Evolutionary conservation across 202 grass and related monocot species (phyloP).

Genomic region (Setaria italica): DNA sequence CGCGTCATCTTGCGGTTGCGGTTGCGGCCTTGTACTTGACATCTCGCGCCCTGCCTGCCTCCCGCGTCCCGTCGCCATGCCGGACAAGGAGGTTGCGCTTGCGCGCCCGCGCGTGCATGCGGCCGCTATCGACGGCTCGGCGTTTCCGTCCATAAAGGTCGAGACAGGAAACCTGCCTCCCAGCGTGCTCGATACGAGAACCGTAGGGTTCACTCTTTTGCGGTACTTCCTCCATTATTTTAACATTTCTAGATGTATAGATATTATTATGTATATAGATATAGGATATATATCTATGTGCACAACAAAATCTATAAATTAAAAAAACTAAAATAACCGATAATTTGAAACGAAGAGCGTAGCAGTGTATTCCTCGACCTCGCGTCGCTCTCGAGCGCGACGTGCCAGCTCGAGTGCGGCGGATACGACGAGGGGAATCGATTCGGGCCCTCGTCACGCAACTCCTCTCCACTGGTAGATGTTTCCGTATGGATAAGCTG

Average conservation of each 20-base stretch:
- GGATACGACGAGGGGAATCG: background rate
- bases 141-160: background rate
- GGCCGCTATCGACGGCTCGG: background rate
- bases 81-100: background rate
- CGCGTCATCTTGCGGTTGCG: background rate
- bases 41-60: background rate
- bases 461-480: background rate
- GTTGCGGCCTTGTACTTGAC: background rate
- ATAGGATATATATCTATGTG: no score
- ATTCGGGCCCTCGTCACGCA: background rate
- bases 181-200: background rate
- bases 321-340: no score
- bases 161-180: background rate
- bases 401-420: background rate
- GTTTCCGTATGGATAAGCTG: background rate
- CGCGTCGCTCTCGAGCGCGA: background rate
- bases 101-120: background rate
- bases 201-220: background rate
- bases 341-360: no score
- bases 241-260: no score
- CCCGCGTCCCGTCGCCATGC: background rate
- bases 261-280: no score
- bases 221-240: no score
- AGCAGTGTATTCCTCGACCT: background rate
- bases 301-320: no score